A percentile compares a stretch with the other conserved stretches of the same genome.
phyloP scores from a whole-genome alignment of 805 yeast species.

The Yarrowia alimentaria region DNA sequence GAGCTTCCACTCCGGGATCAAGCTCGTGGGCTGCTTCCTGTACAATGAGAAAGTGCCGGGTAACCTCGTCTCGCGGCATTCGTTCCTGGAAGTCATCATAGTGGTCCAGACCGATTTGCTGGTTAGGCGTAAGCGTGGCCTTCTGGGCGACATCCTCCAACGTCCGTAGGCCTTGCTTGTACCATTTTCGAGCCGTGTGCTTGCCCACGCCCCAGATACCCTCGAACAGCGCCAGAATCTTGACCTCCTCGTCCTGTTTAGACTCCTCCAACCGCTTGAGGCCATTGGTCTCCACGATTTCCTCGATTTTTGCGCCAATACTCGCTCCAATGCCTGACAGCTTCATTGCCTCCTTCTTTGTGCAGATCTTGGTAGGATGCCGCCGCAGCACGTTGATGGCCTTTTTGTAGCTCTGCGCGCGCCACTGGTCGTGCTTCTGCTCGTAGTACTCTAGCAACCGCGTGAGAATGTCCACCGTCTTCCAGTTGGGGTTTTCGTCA shows the following conservation, averaged over 20 bases:
- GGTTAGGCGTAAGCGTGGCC: constrained; percentile 37
- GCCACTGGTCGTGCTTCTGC: constrained; percentile 42
- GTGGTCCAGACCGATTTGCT: constrained; percentile 47
- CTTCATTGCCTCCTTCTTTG: constrained; percentile 43
- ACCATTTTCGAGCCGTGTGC: constrained; percentile 44
- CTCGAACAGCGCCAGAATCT: constrained; percentile 40
- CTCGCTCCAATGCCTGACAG: constrained; percentile 46
- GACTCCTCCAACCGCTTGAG: constrained; percentile 34
- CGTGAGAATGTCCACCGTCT: constrained; percentile 39
- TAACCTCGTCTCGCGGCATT: constrained; percentile 50
- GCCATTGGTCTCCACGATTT: constrained; percentile 44
- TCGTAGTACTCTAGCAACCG: constrained; percentile 40
- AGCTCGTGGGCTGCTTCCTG: constrained; percentile 35
- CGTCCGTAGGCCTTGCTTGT: constrained; percentile 42
- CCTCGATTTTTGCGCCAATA: constrained; percentile 48
- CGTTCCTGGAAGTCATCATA: constrained; percentile 48
- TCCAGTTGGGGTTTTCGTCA: constrained; percentile 37
- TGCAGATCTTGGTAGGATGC: constrained; percentile 37
- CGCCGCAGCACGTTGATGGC: constrained; percentile 45
- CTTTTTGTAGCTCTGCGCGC: constrained; percentile 45
- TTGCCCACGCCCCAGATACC: constrained; percentile 54
- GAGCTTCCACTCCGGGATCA: constrained; percentile 42
- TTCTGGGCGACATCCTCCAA: constrained; percentile 43
- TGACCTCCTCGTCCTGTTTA: constrained; percentile 33
- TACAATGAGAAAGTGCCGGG: constrained; percentile 43